phyloP scores from a whole-genome alignment of 352 stramenopile species.

The Phytophthora fragariaefolia region DNA sequence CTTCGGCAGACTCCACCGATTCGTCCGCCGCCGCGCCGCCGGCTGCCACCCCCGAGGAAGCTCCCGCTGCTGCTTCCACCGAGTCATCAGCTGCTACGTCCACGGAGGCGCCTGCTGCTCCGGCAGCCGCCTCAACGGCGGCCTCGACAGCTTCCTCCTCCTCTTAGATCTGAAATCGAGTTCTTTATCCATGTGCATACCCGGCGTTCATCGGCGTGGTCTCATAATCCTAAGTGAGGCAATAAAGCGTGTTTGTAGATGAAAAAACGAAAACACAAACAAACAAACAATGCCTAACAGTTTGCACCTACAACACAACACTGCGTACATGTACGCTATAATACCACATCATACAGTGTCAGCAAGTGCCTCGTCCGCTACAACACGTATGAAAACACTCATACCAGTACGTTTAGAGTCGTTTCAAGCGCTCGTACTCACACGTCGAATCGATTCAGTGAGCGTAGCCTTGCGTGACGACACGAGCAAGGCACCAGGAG shows the following conservation, averaged over 20 bases:
- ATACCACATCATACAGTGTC: no score
- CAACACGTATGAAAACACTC: no score
- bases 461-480: constrained; percentile 31
- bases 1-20: neutral
- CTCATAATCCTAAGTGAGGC: constrained; percentile 31
- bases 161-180: constrained; percentile 35
- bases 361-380: no score
- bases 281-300: constrained; percentile 14
- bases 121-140: constrained; percentile 6
- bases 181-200: constrained; percentile 44
- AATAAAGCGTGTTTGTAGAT: constrained; percentile 48
- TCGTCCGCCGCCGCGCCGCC: neutral
- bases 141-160: constrained; percentile 14
- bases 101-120: neutral
- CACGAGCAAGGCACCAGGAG: constrained; percentile 26
- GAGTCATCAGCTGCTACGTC: constrained; percentile 1
- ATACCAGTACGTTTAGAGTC: no score
- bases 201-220: constrained; percentile 33
- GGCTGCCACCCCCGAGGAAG: neutral
- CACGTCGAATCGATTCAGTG: constrained; percentile 28
- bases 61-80: neutral
- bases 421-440: constrained; percentile 30
- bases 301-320: constrained; percentile 13
- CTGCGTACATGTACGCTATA: no score
- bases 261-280: no score